phyloP scores from a whole-genome alignment of 345 rosid species.

The Camelina hispida region DNA sequence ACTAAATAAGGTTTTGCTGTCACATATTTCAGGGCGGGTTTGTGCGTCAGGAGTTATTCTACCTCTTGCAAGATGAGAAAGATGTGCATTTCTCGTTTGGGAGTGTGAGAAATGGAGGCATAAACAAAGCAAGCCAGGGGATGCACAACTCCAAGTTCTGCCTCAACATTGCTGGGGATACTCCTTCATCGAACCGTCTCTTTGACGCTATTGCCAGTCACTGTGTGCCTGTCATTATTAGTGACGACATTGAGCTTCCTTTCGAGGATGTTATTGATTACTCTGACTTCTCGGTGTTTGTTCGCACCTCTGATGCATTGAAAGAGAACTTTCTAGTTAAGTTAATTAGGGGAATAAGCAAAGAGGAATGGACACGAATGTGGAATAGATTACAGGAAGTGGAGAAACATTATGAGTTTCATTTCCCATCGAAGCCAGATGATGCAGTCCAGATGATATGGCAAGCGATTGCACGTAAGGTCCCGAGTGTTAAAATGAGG shows the following conservation, averaged over 20 bases:
- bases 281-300: slow-evolving; percentile 85
- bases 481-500: slow-evolving; percentile 66
- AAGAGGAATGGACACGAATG: slow-evolving; percentile 89
- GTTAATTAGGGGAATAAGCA: slow-evolving; percentile 60
- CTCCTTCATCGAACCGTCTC: slow-evolving; percentile 95
- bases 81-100: slow-evolving; percentile 96
- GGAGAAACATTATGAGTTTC: slow-evolving; percentile 64
- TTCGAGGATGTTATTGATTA: slow-evolving; percentile 91
- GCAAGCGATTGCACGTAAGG: slow-evolving; percentile 87
- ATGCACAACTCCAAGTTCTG: slow-evolving; percentile 95
- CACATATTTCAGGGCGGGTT: slow-evolving; percentile 69
- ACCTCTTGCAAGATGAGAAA: slow-evolving; percentile 84
- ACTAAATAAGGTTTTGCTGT: neutral
- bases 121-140: slow-evolving; percentile 72
- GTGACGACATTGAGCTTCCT: slow-evolving; percentile 96
- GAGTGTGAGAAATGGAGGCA: slow-evolving; percentile 75
- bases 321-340: slow-evolving; percentile 72
- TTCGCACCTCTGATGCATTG: slow-evolving; percentile 80
- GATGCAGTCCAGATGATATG: slow-evolving; percentile 98
- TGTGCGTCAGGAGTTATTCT: slow-evolving; percentile 83
- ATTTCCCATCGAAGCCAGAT: slow-evolving; percentile 68
- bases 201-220: slow-evolving; percentile 98
- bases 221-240: slow-evolving; percentile 93
- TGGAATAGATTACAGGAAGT: slow-evolving; percentile 71
- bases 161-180: slow-evolving; percentile 98